phyloP scores from a whole-genome alignment of 495 filamentous ascomycete genomes.

The Xylaria bambusicola region DNA sequence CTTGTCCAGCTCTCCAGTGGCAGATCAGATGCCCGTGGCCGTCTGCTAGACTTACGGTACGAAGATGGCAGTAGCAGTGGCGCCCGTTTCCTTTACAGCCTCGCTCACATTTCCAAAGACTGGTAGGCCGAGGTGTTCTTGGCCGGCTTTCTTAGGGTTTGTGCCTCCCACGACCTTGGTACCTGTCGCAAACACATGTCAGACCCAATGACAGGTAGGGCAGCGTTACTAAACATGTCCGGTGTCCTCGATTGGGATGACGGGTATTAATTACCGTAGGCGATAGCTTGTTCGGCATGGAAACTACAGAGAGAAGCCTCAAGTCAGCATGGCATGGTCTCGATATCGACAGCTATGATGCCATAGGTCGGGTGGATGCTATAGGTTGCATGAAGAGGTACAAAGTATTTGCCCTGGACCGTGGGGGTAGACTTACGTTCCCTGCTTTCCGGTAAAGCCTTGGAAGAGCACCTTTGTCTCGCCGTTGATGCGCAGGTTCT shows the following conservation, averaged over 20 bases:
- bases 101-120: slow-evolving; percentile 91
- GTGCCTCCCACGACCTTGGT: slow-evolving; percentile 98
- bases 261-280: slow-evolving; percentile 70
- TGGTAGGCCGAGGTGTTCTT: slow-evolving; percentile 83
- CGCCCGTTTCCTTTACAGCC: slow-evolving; percentile 88
- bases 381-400: no score
- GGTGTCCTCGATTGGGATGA: background rate
- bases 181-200: slow-evolving; percentile 58
- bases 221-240: background rate
- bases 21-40: slow-evolving; percentile 3
- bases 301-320: slow-evolving; percentile 61
- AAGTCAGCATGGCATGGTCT: slow-evolving; percentile 9
- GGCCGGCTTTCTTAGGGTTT: slow-evolving; percentile 97
- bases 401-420: no score
- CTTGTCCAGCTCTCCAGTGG: background rate
- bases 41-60: slow-evolving; percentile 72
- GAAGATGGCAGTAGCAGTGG: slow-evolving; percentile 92
- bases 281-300: slow-evolving; percentile 96
- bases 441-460: slow-evolving; percentile 97
- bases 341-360: no score
- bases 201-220: slow-evolving; percentile 13
- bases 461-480: slow-evolving; percentile 96
- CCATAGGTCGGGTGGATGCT: no score
- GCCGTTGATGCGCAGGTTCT: slow-evolving; percentile 88
- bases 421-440: slow-evolving; percentile 99